A percentile compares a stretch with the other conserved stretches of the same genome.
Evolutionary conservation across 495 filamentous ascomycete genomes (phyloP).

Genomic region (Cercophora scortea): DNA sequence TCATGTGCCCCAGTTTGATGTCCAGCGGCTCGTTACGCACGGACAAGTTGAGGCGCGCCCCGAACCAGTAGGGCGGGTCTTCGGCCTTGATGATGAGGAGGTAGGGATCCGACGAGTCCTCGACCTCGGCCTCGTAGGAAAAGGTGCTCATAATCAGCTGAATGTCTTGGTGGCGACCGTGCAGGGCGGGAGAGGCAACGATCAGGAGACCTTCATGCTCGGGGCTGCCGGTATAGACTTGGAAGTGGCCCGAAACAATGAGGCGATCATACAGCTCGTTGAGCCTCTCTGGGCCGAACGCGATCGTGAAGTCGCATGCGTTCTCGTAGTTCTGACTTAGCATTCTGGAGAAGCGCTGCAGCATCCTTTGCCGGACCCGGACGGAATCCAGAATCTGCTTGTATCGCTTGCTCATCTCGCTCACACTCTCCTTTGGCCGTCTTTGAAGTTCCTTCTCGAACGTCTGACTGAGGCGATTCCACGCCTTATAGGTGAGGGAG

Average conservation of each 20-base stretch:
- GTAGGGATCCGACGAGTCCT: conserved; percentile 73
- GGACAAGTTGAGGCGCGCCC: conserved; percentile 60
- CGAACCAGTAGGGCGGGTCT: conserved; percentile 69
- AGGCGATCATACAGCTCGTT: conserved; percentile 72
- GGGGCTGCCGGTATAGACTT: conserved; percentile 57
- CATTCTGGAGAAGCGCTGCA: conserved; percentile 70
- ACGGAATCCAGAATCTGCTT: conserved; percentile 93
- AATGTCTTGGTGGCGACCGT: conserved; percentile 67
- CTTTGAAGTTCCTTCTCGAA: conserved; percentile 87
- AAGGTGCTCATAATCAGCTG: conserved; percentile 80
- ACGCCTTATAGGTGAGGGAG: conserved; percentile 82
- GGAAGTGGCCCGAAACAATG: conserved; percentile 79
- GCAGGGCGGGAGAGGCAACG: conserved; percentile 74
- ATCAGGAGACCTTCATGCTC: conserved; percentile 71
- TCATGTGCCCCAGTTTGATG: conserved; percentile 76
- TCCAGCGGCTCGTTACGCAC: conserved; percentile 75
- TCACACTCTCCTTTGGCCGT: conserved; percentile 69
- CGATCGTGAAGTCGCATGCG: conserved; percentile 84
- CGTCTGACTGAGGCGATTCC: conserved; percentile 76
- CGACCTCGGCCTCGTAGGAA: conserved; percentile 67
- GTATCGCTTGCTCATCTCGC: conserved; percentile 93
- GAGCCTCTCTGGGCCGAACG: conserved; percentile 55
- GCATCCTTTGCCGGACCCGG: conserved; percentile 81
- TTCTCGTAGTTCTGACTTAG: conserved; percentile 92
- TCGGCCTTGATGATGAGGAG: conserved; percentile 80